Evolutionary conservation across 2,329 filamentous ascomycete species (phyloP).

Genomic region (Ophiosphaerella korrae): DNA sequence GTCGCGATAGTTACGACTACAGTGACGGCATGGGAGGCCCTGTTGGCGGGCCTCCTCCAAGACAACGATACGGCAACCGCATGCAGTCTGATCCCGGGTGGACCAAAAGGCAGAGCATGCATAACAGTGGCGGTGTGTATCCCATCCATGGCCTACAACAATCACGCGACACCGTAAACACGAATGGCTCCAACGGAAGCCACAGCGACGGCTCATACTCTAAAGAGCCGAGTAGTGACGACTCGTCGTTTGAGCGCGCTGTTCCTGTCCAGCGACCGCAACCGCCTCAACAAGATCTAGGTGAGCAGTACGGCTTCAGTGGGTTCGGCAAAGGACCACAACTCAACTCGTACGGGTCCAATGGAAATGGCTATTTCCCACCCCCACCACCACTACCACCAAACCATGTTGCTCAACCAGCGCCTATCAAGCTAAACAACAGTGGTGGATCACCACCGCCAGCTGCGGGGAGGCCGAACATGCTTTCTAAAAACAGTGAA

Average conservation of each 20-base stretch:
- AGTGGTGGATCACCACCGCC: constrained; percentile 16
- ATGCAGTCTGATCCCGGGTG: constrained; percentile 53
- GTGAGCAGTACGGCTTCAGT: constrained; percentile 64
- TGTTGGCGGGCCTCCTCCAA: constrained; percentile 34
- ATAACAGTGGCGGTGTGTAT: constrained; percentile 45
- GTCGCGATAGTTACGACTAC: constrained; percentile 47
- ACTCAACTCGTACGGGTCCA: constrained; percentile 47
- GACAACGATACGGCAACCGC: constrained; percentile 48
- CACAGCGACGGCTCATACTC: constrained; percentile 73
- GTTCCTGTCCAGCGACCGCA: constrained; percentile 49
- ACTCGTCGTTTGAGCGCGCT: constrained; percentile 83
- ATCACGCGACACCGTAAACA: constrained; percentile 86
- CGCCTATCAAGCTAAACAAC: constrained; percentile 31
- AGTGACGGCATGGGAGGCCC: constrained; percentile 38
- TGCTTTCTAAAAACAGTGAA: constrained; percentile 31
- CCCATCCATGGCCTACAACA: constrained; percentile 67
- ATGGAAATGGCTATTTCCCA: constrained; percentile 23
- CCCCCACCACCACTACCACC: constrained; percentile 22
- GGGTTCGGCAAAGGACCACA: constrained; percentile 54
- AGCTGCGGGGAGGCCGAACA: constrained; percentile 16
- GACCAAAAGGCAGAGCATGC: constrained; percentile 40
- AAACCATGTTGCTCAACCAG: constrained; percentile 25
- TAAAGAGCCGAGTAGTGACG: constrained; percentile 91
- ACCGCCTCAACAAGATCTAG: constrained; percentile 44
- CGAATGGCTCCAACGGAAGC: constrained; percentile 73